Base-by-base conservation (phyloP, 495 filamentous ascomycete genomes). In the Filosporella fistucella region DNA sequence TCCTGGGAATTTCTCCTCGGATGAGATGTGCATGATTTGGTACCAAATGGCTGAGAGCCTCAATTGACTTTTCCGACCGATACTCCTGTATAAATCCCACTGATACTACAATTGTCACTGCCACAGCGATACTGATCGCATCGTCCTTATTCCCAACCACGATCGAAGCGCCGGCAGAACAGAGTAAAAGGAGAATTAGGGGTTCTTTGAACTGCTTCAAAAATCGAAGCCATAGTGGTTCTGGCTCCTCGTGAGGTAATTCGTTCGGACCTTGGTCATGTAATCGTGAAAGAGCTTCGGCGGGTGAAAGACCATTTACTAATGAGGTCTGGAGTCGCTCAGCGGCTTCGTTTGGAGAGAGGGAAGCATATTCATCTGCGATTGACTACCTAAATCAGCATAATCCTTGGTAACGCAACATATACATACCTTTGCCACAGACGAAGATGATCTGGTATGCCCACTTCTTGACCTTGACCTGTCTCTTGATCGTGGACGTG, bases 1-100 rank as follows among this genome's bases (percentile, higher is more conserved):
- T 24, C 65, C 47, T 45, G 1, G 28, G 4, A 4, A 29, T 10
- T 18, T 58, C 51, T 28, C 79, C 77, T 42, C 93, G 82, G 28
- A 97, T 87, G 9, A 96, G 69, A 62, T 99, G 89, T 4, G 93
- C 93, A 65, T 88, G 87, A 62, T 97, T 90, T 20, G 93, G 94
- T 0, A 97, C 91, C 24, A 99, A 69, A 51, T 91, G 88, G 60
- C 84, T 96, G 45, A 99, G 72, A 39, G 93, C 93, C 64, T 97
- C 93, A 59, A 99, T 78, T 2, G 91, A 96, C 67, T 97, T 95
- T 63, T 99, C 94, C 32, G 91, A 96, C 47, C 94, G 79, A 63
- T 96, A 97, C 65, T 99, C 93, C 61, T 99, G 93, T 46, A 97
- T 78, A 59, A 99, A 99, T 10, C 89, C 93, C 42, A 97, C 93